Evolutionary conservation across 1,284 basidiomycete species (phyloP).

Genomic region (Mycena sp.): DNA sequence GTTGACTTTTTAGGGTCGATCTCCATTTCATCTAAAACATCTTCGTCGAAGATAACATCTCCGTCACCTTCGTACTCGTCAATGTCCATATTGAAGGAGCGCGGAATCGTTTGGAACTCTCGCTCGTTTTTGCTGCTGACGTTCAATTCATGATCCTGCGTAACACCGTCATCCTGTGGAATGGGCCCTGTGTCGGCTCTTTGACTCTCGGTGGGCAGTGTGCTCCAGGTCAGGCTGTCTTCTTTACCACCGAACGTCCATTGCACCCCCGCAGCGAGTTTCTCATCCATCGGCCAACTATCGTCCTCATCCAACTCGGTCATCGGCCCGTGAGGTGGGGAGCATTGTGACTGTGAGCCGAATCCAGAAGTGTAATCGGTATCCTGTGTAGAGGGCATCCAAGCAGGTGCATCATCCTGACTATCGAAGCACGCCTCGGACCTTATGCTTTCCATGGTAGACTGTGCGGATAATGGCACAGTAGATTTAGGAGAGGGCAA

Average conservation of each 20-base stretch:
- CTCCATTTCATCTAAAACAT: slow-evolving; percentile 52
- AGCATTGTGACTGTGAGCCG: slow-evolving; percentile 46
- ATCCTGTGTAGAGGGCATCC: slow-evolving; percentile 70
- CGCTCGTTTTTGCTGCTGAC: slow-evolving; percentile 18
- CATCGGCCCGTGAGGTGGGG: slow-evolving; percentile 35
- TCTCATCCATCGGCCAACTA: slow-evolving; percentile 78
- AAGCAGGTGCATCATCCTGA: slow-evolving; percentile 53
- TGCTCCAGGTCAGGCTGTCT: slow-evolving; percentile 78
- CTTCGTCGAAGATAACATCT: slow-evolving; percentile 34
- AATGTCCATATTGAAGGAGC: slow-evolving; percentile 38
- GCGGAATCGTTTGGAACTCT: slow-evolving; percentile 20
- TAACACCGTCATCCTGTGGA: slow-evolving; percentile 27
- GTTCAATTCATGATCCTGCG: no score
- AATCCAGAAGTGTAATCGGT: slow-evolving; percentile 55
- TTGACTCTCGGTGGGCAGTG: slow-evolving; percentile 64
- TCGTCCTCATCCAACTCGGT: slow-evolving; percentile 65
- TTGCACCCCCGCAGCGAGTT: slow-evolving; percentile 57
- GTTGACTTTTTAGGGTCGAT: slow-evolving; percentile 49
- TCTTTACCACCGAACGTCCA: slow-evolving; percentile 69
- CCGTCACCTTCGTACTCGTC: slow-evolving; percentile 44
- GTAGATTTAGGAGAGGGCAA: slow-evolving; percentile 42
- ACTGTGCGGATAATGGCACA: slow-evolving; percentile 56
- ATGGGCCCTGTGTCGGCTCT: slow-evolving; percentile 46
- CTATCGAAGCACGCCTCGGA: slow-evolving; percentile 63
- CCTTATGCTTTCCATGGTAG: slow-evolving; percentile 59